Conservation (phyloP, 176 grass and related monocot species). For the Hordeum marinum region DNA sequence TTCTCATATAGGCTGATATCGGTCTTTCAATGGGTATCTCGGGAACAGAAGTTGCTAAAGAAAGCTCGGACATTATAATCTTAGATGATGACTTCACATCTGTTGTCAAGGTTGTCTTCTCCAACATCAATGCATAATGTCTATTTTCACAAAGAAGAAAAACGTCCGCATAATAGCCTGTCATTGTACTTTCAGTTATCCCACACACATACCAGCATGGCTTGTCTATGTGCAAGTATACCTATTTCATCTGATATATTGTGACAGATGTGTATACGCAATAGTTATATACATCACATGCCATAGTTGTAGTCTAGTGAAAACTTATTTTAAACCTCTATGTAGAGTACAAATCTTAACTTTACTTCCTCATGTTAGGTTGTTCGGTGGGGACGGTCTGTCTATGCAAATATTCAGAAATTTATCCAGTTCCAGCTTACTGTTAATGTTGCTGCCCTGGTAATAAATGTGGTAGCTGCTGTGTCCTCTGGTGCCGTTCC, state of each 20-base stretch:
- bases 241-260: background rate
- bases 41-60: slow-evolving; percentile 75
- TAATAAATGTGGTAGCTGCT: slow-evolving; percentile 76
- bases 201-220: background rate
- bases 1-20: slow-evolving; percentile 58
- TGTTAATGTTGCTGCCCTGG: slow-evolving; percentile 64
- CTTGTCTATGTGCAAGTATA: background rate
- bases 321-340: background rate
- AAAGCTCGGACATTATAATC: slow-evolving; percentile 76
- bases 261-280: background rate
- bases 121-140: background rate
- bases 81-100: slow-evolving; percentile 69
- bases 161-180: background rate
- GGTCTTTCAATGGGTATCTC: slow-evolving; percentile 67
- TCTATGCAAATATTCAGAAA: slow-evolving; percentile 81
- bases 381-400: slow-evolving; percentile 69
- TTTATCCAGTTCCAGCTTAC: slow-evolving; percentile 81
- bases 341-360: background rate
- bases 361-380: slow-evolving; percentile 31
- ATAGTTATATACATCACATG: no score
- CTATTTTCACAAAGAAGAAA: background rate
- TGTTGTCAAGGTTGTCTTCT: slow-evolving; percentile 57
- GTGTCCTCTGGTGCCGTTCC: slow-evolving; percentile 63
- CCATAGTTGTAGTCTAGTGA: background rate
- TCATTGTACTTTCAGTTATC: background rate